Evolutionary conservation across 306 rosid species (phyloP).

Genomic region (Acacia crassicarpa): DNA sequence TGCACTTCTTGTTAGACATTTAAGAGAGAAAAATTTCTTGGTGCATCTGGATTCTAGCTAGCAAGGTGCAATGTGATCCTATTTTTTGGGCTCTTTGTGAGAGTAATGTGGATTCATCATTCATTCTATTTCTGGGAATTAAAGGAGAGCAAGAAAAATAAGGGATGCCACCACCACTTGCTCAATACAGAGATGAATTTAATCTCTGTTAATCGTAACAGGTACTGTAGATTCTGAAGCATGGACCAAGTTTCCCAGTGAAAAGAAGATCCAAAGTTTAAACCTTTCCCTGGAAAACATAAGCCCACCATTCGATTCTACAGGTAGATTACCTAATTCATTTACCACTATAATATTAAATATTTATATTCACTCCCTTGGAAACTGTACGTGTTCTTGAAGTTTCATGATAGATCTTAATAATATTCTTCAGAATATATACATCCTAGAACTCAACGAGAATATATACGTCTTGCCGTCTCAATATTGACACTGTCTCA

Average conservation of each 20-base stretch:
- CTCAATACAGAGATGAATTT: neutral
- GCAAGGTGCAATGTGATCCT: neutral
- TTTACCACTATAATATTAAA: neutral
- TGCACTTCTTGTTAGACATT: neutral
- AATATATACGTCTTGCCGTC: neutral
- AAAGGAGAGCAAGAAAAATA: neutral
- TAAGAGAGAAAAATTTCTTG: neutral
- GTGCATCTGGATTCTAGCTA: neutral
- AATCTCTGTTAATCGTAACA: neutral
- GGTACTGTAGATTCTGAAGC: neutral
- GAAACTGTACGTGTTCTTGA: neutral
- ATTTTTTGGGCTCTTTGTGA: neutral
- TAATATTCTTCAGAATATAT: neutral
- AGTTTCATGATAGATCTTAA: neutral
- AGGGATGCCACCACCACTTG: neutral
- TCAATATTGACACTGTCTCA: neutral
- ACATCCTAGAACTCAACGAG: slow-evolving; percentile 1
- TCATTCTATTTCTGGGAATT: neutral
- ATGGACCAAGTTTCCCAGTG: neutral
- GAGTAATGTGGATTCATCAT: neutral
- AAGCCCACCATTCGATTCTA: neutral
- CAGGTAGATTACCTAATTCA: neutral
- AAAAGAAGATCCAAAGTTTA: neutral
- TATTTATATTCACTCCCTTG: neutral
- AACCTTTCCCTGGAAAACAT: neutral